Evolutionary conservation across 495 filamentous ascomycete species (phyloP), one percentile per base, ranked within the genome.

Genomic region (Aspergillus panamensis): DNA sequence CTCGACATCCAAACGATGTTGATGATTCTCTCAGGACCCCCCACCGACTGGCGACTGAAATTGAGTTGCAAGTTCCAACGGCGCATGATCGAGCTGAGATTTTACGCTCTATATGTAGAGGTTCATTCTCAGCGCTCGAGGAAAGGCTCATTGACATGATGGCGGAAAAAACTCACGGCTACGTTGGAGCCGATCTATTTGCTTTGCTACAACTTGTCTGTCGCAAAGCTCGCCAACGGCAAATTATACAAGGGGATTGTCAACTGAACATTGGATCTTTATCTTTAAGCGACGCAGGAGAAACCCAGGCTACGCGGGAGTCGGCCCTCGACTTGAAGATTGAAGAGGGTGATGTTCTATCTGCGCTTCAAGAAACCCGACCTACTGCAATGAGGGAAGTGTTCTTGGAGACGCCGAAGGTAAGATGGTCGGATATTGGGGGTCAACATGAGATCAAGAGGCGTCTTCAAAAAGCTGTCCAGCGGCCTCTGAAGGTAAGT

Each of bases 311-410:
- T 7, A 55, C 58, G n/a, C 32, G 52, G 9, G 39, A 51, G 8
- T 37, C 52, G 12, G 35, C 51, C n/a, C 44, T 65, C n/a, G 51
- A 62, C 4, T 47, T 78, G n/a, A 59, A 53, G 8, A 70, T 78
- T 31, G 66, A 62, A 35, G 74, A 81, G 47, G 54, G 67, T 19
- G 85, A 89, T 62, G 74, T 87, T 50, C 65, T 82, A 35, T 59
- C 66, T 6, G 84, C 86, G 0, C 68, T 88, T 35, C 76, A 77
- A 33, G 69, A 78, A 31, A 78, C 87, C 30, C 82, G 86, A 8
- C 93, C 94, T 13, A 92, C 87, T 10, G 90, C 91, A 2, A 95
- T 98, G 87, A 83, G 87, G 62, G 94, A 96, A 68, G 84, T 96
- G 32, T 89, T 95, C 67, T 72, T 96, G 49, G 88, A 96, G 64